Evolutionary conservation across 371 early-diverging fungal species (phyloP).

Genomic region (Mucor velutinosus): DNA sequence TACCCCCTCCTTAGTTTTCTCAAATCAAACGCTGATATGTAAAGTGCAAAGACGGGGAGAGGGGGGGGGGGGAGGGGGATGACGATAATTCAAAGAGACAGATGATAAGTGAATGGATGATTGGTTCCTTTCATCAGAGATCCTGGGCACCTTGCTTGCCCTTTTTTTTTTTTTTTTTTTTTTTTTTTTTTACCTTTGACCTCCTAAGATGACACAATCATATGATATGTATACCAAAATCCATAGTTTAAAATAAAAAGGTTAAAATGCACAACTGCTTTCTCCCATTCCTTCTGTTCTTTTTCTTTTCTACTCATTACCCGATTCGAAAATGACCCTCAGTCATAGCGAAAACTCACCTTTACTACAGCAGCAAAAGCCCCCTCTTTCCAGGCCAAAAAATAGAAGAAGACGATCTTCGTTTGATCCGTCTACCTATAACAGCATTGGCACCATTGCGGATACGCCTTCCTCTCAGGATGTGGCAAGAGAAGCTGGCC

Average conservation of each 20-base stretch:
- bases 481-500: conserved; percentile 19
- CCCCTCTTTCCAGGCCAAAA: conserved; percentile 43
- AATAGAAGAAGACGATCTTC: conserved; percentile 44
- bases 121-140: conserved; percentile 14
- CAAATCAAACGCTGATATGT: not conserved
- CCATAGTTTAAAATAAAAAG: not conserved
- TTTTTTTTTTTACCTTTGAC: not conserved
- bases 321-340: not conserved
- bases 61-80: not conserved
- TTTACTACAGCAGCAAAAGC: conserved; percentile 30
- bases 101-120: conserved; percentile 1
- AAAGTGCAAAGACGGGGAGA: not conserved
- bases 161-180: too few relatives aligned
- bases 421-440: conserved; percentile 50
- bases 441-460: conserved; percentile 35
- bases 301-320: conserved; percentile 6
- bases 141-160: not conserved
- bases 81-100: not conserved
- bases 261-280: not conserved
- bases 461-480: conserved; percentile 10
- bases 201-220: conserved; percentile 5
- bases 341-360: conserved; percentile 15
- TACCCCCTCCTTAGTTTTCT: not conserved
- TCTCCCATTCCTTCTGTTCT: not conserved
- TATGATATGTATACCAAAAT: not conserved